phyloP scores from a whole-genome alignment of 2,329 filamentous ascomycete genomes.

The Trichoderma polysporum region DNA sequence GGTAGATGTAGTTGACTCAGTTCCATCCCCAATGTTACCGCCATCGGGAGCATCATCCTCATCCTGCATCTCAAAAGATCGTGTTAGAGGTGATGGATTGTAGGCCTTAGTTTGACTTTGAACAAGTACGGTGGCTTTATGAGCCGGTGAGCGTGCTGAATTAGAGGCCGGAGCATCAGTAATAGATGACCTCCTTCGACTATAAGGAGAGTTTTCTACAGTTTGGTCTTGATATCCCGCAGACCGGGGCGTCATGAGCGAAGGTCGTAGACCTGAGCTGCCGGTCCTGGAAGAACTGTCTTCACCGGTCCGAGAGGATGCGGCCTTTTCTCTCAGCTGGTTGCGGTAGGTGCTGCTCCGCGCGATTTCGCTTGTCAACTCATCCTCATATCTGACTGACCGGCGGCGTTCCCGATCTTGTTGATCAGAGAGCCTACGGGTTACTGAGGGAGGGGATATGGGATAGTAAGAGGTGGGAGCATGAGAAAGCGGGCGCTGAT shows the following conservation, averaged over 20 bases:
- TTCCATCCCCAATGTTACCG: conserved; percentile 58
- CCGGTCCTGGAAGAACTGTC: conserved; percentile 37
- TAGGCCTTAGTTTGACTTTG: conserved; percentile 40
- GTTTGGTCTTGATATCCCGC: conserved; percentile 47
- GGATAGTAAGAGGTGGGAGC: conserved; percentile 49
- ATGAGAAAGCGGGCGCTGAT: conserved; percentile 55
- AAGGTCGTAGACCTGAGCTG: conserved; percentile 39
- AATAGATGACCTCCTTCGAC: conserved; percentile 45
- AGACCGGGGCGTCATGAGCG: conserved; percentile 51
- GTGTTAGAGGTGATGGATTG: conserved; percentile 61
- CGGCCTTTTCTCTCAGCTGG: conserved; percentile 35
- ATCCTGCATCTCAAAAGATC: conserved; percentile 36
- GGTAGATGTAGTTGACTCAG: conserved; percentile 84
- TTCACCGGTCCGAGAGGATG: conserved; percentile 40
- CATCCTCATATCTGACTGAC: conserved; percentile 42
- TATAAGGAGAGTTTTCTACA: conserved; percentile 32
- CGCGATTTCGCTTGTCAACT: conserved; percentile 40
- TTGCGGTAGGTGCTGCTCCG: conserved; percentile 48
- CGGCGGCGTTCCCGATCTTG: conserved; percentile 43
- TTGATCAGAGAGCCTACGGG: conserved; percentile 58
- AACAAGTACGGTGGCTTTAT: conserved; percentile 37
- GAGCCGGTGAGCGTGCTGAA: conserved; percentile 44
- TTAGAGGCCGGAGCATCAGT: conserved; percentile 45
- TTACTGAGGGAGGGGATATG: conserved; percentile 50
- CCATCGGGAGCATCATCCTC: conserved; percentile 31